Conservation (phyloP, 2,329 filamentous ascomycete genomes). For the Xylaria sp. region DNA sequence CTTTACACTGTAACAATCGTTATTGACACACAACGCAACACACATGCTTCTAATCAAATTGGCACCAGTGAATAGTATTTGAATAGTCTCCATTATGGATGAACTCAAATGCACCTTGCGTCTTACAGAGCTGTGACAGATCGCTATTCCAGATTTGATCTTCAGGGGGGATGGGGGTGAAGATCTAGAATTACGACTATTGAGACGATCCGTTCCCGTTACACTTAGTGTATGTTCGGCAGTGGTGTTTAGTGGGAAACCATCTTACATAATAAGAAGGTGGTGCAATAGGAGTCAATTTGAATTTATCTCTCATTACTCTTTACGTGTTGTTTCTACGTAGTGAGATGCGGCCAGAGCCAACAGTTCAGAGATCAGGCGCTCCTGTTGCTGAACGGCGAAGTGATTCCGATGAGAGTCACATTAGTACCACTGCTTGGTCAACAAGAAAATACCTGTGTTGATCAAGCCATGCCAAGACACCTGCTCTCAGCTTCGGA, state of each 20-base stretch:
- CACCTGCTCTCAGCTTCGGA: background rate
- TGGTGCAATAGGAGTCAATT: background rate
- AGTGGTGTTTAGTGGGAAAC: background rate
- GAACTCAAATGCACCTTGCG: background rate
- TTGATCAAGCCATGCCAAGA: too few species aligned
- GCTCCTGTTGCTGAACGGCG: background rate
- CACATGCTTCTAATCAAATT: background rate
- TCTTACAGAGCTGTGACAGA: background rate
- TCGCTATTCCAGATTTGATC: background rate
- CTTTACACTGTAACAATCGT: too few species aligned
- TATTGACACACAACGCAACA: background rate
- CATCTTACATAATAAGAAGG: background rate
- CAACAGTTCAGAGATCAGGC: too few species aligned
- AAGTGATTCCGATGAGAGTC: too few species aligned
- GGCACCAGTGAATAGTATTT: background rate
- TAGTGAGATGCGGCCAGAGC: background rate
- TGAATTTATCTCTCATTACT: background rate
- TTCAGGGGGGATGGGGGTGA: background rate
- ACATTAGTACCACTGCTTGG: too few species aligned
- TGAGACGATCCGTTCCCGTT: background rate
- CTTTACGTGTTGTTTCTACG: background rate
- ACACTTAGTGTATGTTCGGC: background rate
- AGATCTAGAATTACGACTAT: background rate
- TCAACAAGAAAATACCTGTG: too few species aligned
- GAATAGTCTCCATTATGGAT: background rate